Evolutionary conservation across 768 basidiomycete genomes (phyloP).

Genomic region (Boletellus emodensis): DNA sequence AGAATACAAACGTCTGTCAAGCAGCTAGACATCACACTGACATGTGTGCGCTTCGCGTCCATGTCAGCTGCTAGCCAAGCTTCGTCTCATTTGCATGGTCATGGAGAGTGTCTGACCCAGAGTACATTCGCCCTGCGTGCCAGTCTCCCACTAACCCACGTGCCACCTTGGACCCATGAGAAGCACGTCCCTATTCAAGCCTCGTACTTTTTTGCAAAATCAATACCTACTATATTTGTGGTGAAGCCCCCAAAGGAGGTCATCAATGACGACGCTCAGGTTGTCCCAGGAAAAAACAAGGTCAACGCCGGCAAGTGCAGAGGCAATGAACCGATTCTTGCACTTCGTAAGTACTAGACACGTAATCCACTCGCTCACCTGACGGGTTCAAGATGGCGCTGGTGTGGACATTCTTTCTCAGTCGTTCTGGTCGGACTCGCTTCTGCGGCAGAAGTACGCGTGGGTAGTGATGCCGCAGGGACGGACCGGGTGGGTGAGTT

Average conservation of each 20-base stretch:
- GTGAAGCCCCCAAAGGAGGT: constrained; percentile 51
- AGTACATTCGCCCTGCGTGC: constrained; percentile 28
- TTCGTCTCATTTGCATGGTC: neutral
- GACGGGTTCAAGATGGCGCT: constrained; percentile 65
- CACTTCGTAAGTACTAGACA: constrained; percentile 49
- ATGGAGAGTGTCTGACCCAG: neutral
- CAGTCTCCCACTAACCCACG: constrained; percentile 44
- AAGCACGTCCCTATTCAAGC: constrained; percentile 42
- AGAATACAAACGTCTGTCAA: constrained; percentile 34
- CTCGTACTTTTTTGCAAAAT: constrained; percentile 54
- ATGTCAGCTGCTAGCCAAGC: neutral
- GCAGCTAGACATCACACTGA: constrained; percentile 38
- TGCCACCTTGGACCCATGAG: constrained; percentile 37
- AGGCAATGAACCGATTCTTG: constrained; percentile 49
- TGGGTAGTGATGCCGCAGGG: constrained; percentile 88
- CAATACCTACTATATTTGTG: constrained; percentile 55
- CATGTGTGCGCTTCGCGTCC: constrained; percentile 18
- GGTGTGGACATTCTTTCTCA: constrained; percentile 65
- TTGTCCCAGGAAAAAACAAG: neutral
- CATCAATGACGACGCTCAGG: constrained; percentile 17
- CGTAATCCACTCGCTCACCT: constrained; percentile 1
- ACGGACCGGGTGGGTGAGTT: constrained; percentile 71
- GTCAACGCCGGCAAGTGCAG: constrained; percentile 1
- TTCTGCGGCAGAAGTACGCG: constrained; percentile 53
- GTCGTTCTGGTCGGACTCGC: constrained; percentile 58